A percentile compares a stretch with the other conserved stretches of the same genome.
Conservation (phyloP, 1,139 yeast species). For the Torulaspora globosa region DNA sequence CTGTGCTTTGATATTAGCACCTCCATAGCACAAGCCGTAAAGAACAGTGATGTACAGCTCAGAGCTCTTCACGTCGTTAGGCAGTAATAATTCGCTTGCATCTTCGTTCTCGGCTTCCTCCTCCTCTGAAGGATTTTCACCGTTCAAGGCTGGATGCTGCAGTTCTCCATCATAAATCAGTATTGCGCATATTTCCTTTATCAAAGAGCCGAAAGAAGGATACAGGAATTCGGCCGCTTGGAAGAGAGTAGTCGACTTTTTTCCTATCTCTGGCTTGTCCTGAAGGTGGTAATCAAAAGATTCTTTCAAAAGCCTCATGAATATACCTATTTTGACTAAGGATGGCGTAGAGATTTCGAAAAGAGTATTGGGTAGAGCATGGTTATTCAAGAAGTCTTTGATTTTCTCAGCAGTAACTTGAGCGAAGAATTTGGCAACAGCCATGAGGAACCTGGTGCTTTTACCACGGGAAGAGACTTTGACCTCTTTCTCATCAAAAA, state of each 20-base stretch:
- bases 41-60: conserved; percentile 31
- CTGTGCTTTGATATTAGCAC: conserved; percentile 24
- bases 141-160: conserved; percentile 14
- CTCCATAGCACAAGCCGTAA: conserved; percentile 35
- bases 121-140: conserved; percentile 9
- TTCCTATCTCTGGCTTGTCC: conserved; percentile 11
- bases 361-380: conserved; percentile 32
- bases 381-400: conserved; percentile 40
- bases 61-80: conserved; percentile 24
- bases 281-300: conserved; percentile 34
- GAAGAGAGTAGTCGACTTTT: conserved; percentile 21
- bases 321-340: conserved; percentile 41
- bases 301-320: conserved; percentile 40
- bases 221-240: conserved; percentile 36
- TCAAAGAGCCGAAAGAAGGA: conserved; percentile 27
- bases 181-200: conserved; percentile 28
- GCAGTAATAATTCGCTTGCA: conserved; percentile 23
- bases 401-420: conserved; percentile 39
- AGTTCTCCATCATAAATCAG: conserved; percentile 27
- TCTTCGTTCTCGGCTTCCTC: conserved; percentile 11
- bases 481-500: conserved; percentile 43
- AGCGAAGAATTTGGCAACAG: conserved; percentile 46
- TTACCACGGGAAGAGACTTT: conserved; percentile 34
- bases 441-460: conserved; percentile 37
- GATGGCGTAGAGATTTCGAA: conserved; percentile 37